Evolutionary conservation across 371 early-diverging fungal genomes (phyloP).

Genomic region (Parasitella parasitica): DNA sequence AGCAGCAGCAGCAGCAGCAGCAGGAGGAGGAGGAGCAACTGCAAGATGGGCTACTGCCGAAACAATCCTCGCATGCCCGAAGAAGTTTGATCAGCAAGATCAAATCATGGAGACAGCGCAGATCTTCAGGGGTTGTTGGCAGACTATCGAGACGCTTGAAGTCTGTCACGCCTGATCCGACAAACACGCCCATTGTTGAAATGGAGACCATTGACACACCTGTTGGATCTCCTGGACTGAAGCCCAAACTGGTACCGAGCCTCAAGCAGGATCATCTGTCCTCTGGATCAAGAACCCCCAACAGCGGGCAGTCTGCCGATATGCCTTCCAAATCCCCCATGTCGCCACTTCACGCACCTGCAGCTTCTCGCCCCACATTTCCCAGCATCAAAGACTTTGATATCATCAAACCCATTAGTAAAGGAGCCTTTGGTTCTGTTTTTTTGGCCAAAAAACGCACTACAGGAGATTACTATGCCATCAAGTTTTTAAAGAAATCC

Average conservation of each 20-base stretch:
- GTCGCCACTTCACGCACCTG: constrained; percentile 49
- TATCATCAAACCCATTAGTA: constrained; percentile 90
- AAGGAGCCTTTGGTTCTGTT: constrained; percentile 92
- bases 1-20: neutral
- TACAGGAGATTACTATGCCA: constrained; percentile 88
- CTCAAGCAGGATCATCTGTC: constrained; percentile 1
- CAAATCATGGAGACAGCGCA: constrained; percentile 24
- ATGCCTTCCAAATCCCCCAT: constrained; percentile 35
- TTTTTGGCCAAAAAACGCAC: constrained; percentile 83
- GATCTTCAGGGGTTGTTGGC: constrained; percentile 14
- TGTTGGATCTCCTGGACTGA: constrained; percentile 29
- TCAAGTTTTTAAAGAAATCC: constrained; percentile 86
- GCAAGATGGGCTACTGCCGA: neutral
- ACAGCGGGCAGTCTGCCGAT: neutral
- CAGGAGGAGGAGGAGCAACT: neutral
- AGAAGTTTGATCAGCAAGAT: constrained; percentile 27
- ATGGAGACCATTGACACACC: constrained; percentile 46
- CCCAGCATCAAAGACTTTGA: constrained; percentile 86
- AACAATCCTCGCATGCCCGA: constrained; percentile 3
- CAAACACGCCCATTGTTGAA: constrained; percentile 36
- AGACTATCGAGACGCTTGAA: constrained; percentile 20
- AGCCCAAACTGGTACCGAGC: constrained; percentile 13
- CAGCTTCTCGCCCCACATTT: constrained; percentile 43
- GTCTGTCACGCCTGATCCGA: constrained; percentile 20
- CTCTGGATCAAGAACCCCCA: constrained; percentile 22